A percentile compares a stretch with the other conserved stretches of the same genome.
phyloP scores from a whole-genome alignment of 2,329 filamentous ascomycete species.

The Aspergillus uvarum region DNA sequence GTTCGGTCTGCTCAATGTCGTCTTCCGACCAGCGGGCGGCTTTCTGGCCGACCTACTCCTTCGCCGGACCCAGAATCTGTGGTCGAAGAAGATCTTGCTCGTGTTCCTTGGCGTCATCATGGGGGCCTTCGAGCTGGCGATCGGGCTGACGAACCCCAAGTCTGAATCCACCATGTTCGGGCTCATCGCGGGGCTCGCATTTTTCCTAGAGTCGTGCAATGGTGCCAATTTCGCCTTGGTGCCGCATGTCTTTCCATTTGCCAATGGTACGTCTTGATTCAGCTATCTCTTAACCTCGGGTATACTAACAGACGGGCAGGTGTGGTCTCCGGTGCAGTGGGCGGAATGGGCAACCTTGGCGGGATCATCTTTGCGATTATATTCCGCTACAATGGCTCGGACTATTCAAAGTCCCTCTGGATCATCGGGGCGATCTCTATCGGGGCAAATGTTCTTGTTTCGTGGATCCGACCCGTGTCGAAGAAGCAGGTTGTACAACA shows the following conservation, averaged over 20 bases:
- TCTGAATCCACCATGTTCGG: constrained; percentile 68
- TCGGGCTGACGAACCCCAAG: constrained; percentile 64
- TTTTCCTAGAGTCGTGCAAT: constrained; percentile 83
- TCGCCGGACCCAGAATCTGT: constrained; percentile 51
- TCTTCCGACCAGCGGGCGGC: constrained; percentile 50
- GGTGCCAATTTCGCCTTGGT: constrained; percentile 84
- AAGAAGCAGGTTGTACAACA: constrained; percentile 47
- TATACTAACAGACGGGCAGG: constrained; percentile 29
- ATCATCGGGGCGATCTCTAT: constrained; percentile 78
- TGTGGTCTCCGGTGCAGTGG: constrained; percentile 72
- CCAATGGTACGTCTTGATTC: constrained; percentile 61
- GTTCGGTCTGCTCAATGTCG: constrained; percentile 55
- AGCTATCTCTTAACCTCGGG: not conserved
- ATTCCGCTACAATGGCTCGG: constrained; percentile 70
- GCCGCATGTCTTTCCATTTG: constrained; percentile 78
- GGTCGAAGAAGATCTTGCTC: constrained; percentile 65
- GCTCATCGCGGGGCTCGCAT: constrained; percentile 71
- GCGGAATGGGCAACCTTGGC: constrained; percentile 78
- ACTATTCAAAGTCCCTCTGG: constrained; percentile 73
- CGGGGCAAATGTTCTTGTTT: constrained; percentile 64
- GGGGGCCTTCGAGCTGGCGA: constrained; percentile 61
- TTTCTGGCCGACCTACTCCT: constrained; percentile 59
- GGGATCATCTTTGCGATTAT: constrained; percentile 81
- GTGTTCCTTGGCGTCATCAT: constrained; percentile 56
- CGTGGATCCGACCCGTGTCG: constrained; percentile 61